Conservation (phyloP, 2,329 filamentous ascomycete genomes). For the Verruconis gallopava region DNA sequence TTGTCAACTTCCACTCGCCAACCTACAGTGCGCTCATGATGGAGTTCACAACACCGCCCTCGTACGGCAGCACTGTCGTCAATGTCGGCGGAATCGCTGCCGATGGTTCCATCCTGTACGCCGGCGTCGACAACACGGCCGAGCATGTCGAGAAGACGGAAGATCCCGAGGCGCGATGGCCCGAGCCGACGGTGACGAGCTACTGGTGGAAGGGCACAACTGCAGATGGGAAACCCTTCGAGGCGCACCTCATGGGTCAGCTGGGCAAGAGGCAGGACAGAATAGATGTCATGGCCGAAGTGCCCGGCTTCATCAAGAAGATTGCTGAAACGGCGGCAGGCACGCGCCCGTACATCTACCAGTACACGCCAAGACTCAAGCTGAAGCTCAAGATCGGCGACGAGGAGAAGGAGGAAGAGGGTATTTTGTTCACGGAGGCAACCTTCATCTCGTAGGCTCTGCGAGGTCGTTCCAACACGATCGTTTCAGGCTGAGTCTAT, state of each 20-base stretch:
- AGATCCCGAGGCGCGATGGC: slow-evolving; percentile 76
- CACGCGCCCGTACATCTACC: slow-evolving; percentile 96
- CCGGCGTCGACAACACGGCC: slow-evolving; percentile 50
- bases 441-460: slow-evolving; percentile 73
- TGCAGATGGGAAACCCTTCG: slow-evolving; percentile 61
- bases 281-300: slow-evolving; percentile 92
- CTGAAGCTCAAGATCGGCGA: slow-evolving; percentile 80
- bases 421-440: slow-evolving; percentile 71
- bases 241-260: slow-evolving; percentile 54
- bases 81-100: slow-evolving; percentile 71
- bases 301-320: slow-evolving; percentile 88
- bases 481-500: too few species aligned
- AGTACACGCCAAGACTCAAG: slow-evolving; percentile 62
- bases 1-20: slow-evolving; percentile 78
- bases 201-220: slow-evolving; percentile 68
- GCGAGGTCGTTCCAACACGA: too few species aligned
- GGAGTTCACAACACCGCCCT: slow-evolving; percentile 89
- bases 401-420: slow-evolving; percentile 64
- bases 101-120: slow-evolving; percentile 67
- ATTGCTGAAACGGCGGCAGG: slow-evolving; percentile 81
- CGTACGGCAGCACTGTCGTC: slow-evolving; percentile 77
- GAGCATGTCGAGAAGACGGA: slow-evolving; percentile 56
- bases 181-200: slow-evolving; percentile 63
- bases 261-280: slow-evolving; percentile 63
- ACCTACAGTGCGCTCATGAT: slow-evolving; percentile 83